These are phyloP conservation scores for Calocybe gambosa DNA, from an alignment of 1,284 basidiomycete species.

Conservation along the genomic window DNA sequence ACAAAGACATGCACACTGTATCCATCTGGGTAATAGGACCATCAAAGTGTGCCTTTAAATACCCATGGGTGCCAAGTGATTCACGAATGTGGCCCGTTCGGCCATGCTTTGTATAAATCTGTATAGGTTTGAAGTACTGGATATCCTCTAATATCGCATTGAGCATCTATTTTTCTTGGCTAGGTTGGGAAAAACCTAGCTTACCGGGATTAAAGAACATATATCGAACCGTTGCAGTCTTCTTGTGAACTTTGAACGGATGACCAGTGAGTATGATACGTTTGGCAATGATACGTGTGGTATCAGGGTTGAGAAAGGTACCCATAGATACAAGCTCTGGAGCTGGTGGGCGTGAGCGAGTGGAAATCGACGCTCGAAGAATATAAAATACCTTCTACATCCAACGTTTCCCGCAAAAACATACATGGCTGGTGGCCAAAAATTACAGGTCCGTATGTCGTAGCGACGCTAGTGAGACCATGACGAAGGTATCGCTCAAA, in stretches of 20 bases:
- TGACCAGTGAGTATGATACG: constrained; percentile 92
- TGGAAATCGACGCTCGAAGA: not conserved
- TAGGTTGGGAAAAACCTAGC: constrained; percentile 18
- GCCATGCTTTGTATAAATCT: constrained; percentile 91
- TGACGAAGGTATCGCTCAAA: constrained; percentile 91
- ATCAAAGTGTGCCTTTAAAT: constrained; percentile 97
- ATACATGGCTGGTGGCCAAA: constrained; percentile 85
- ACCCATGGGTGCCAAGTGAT: constrained; percentile 95
- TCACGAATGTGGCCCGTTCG: constrained; percentile 90
- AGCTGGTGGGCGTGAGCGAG: constrained; percentile 32
- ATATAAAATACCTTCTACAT: constrained; percentile 50
- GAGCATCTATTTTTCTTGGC: constrained; percentile 8
- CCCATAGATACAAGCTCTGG: constrained; percentile 90
- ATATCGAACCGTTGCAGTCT: constrained; percentile 95
- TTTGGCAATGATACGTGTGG: constrained; percentile 89
- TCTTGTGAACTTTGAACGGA: constrained; percentile 97
- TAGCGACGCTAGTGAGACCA: constrained; percentile 76
- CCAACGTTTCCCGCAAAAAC: constrained; percentile 62
- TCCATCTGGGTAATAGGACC: constrained; percentile 96
- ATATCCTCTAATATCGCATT: constrained; percentile 65
- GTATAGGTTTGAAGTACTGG: constrained; percentile 89
- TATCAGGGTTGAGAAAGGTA: constrained; percentile 83
- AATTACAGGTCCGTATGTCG: constrained; percentile 83
- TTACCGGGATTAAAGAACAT: constrained; percentile 93
- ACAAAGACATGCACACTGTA: constrained; percentile 85